A percentile compares a stretch with the other conserved stretches of the same genome.
phyloP scores from a whole-genome alignment of 345 rosid genomes.

The Rubroshorea leprosula region DNA sequence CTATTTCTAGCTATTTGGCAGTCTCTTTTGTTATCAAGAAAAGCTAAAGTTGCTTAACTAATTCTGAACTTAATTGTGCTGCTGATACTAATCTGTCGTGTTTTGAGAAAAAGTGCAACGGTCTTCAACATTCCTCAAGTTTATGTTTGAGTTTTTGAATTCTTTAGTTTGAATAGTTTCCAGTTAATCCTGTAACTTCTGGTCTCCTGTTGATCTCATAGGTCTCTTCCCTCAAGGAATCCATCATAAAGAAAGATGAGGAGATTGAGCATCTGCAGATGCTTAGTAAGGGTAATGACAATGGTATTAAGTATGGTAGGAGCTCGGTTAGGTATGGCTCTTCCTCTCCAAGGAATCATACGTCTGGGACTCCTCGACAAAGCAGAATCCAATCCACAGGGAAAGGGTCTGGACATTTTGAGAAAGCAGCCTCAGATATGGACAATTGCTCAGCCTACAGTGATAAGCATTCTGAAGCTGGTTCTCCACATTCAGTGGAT shows the following conservation, averaged over 20 bases:
- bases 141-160: background rate
- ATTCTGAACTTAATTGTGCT: too few species aligned
- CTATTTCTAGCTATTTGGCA: background rate
- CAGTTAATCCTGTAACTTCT: constrained; percentile 8
- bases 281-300: constrained; percentile 37
- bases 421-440: constrained; percentile 50
- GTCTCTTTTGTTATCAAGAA: too few species aligned
- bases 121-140: too few species aligned
- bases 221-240: constrained; percentile 76
- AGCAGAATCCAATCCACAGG: constrained; percentile 27
- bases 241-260: constrained; percentile 65
- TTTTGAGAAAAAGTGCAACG: too few species aligned
- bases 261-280: constrained; percentile 65
- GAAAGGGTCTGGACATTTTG: constrained; percentile 33
- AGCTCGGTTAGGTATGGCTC: constrained; percentile 45
- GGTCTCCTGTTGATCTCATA: constrained; percentile 23
- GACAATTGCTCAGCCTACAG: constrained; percentile 59
- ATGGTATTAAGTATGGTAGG: constrained; percentile 37
- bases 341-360: constrained; percentile 65
- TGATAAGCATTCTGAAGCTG: constrained; percentile 67
- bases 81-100: too few species aligned
- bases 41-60: too few species aligned
- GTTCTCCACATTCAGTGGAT: constrained; percentile 53
- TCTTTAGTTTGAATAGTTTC: too few species aligned
- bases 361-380: constrained; percentile 41